Conservation (phyloP, 441 rosid genomes). For the Populus tomentosa region DNA sequence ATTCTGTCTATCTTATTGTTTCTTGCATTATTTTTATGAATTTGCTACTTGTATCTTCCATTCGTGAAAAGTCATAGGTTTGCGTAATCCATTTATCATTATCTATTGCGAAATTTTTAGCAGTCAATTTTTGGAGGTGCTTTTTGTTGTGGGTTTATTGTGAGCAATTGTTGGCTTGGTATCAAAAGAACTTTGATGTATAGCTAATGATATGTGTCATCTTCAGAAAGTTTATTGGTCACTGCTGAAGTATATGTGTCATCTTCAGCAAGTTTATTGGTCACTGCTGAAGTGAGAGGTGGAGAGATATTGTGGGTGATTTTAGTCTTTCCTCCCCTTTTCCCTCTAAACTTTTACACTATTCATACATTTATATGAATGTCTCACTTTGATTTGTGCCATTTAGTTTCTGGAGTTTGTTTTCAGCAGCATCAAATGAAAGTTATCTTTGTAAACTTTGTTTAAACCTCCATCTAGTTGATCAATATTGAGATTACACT, state of each 20-base stretch:
- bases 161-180: background rate
- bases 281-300: background rate
- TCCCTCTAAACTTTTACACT: background rate
- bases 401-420: background rate
- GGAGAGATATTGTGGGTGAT: background rate
- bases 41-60: background rate
- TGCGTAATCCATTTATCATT: background rate
- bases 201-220: background rate
- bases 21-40: background rate
- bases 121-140: background rate
- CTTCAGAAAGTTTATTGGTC: too few relatives aligned
- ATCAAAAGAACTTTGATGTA: background rate
- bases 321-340: background rate
- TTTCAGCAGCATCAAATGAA: background rate
- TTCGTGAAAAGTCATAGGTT: background rate
- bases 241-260: background rate
- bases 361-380: too few relatives aligned
- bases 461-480: background rate
- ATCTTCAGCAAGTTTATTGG: background rate
- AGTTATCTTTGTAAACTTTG: background rate
- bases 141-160: too few relatives aligned
- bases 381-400: background rate
- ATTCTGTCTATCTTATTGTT: background rate
- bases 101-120: too few relatives aligned
- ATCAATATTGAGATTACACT: background rate